Evolutionary conservation across 129 eudicot species (phyloP).

Genomic region (Chrysanthemum lavandulifolium): DNA sequence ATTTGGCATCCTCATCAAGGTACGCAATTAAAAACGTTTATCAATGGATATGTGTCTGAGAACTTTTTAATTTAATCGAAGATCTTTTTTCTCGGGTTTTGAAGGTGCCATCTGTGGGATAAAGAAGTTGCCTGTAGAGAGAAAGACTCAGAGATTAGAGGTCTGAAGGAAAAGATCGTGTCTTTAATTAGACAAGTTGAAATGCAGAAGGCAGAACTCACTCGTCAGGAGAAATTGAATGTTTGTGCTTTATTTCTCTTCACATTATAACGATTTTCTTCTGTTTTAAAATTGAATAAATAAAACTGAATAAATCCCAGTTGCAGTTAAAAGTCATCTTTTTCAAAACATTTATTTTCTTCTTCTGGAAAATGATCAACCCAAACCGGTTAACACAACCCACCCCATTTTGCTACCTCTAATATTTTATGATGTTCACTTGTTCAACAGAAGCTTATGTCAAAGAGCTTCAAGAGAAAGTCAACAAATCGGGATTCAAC

Average conservation of each 20-base stretch:
- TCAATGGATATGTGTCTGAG: neutral
- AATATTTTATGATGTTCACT: conserved; percentile 13
- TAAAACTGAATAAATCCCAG: neutral
- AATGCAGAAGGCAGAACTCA: conserved; percentile 64
- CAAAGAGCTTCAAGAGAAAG: conserved; percentile 40
- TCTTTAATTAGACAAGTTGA: conserved; percentile 63
- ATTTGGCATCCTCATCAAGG: conserved; percentile 87
- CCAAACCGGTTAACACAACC: neutral
- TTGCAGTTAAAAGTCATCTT: too few species aligned
- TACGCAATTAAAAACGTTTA: conserved; percentile 11
- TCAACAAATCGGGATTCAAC: conserved; percentile 24
- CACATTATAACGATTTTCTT: neutral
- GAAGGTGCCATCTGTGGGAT: conserved; percentile 85
- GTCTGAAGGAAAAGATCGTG: conserved; percentile 74
- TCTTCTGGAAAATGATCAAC: too few species aligned
- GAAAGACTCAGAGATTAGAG: conserved; percentile 76
- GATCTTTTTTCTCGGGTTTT: neutral
- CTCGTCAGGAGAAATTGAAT: conserved; percentile 57
- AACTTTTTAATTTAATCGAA: neutral
- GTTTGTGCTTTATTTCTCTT: conserved; percentile 35
- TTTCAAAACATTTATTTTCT: too few species aligned
- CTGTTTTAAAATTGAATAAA: neutral
- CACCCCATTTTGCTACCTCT: neutral
- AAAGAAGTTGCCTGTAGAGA: conserved; percentile 82
- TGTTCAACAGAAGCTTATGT: conserved; percentile 46